Conservation (phyloP, 176 grass and related monocot genomes). For the Dendrocalamus sinicus region DNA sequence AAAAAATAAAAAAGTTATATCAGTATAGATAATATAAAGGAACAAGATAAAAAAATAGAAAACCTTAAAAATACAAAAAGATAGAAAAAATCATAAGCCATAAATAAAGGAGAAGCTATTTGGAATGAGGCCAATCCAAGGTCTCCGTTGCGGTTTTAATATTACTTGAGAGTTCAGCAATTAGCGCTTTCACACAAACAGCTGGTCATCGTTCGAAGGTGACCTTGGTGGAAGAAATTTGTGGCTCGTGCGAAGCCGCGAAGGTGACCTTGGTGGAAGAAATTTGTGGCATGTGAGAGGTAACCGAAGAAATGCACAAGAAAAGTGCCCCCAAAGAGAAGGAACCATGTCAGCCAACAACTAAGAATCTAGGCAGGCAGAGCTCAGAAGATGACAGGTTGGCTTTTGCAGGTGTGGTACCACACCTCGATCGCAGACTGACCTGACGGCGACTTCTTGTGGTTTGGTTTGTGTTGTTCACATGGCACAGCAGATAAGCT, state of each 20-base stretch:
- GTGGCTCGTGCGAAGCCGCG: not conserved
- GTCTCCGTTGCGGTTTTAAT: slow-evolving; percentile 27
- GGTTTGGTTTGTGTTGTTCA: not conserved
- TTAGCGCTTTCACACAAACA: slow-evolving; percentile 33
- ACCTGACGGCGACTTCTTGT: not conserved
- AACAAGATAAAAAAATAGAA: no score
- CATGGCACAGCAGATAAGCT: not conserved
- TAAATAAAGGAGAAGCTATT: no score
- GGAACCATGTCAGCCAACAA: not conserved
- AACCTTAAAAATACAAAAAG: no score
- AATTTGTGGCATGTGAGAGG: slow-evolving; percentile 12
- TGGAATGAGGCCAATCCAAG: no score
- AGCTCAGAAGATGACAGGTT: not conserved
- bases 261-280: slow-evolving; percentile 8
- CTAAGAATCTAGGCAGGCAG: not conserved
- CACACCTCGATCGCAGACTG: not conserved
- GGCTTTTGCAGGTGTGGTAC: not conserved
- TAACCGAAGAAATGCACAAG: not conserved
- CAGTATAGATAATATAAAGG: no score
- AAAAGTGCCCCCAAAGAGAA: not conserved
- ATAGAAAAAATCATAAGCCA: no score
- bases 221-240: slow-evolving; percentile 27
- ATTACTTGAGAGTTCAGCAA: not conserved
- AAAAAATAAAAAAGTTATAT: no score
- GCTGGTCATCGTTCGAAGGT: not conserved